Percentiles rank a stretch among this genome's conserved stretches.
phyloP scores from a whole-genome alignment of 1,139 yeast genomes.

The Blastobotrys arbuscula region DNA sequence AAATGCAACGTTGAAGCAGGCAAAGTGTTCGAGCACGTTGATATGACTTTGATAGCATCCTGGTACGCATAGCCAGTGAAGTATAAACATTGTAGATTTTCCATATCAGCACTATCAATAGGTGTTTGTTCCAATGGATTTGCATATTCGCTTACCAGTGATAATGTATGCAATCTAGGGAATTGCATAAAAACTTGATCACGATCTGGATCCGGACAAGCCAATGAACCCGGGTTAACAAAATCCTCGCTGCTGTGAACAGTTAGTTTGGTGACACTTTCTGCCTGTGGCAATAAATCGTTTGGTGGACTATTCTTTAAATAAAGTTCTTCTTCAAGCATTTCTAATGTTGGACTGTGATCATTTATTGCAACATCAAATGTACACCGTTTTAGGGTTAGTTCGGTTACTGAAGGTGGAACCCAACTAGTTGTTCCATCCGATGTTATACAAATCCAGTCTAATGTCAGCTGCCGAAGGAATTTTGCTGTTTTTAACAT shows the following conservation, averaged over 20 bases:
- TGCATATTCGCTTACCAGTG: conserved; percentile 1
- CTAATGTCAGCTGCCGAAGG: conserved; percentile 5
- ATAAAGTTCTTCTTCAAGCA: not conserved
- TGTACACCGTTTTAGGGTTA: conserved; percentile 4
- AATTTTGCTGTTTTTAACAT: conserved; percentile 7
- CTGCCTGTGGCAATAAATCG: conserved; percentile 10
- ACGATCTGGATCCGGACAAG: not conserved
- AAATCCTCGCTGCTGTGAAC: not conserved
- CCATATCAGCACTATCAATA: conserved; percentile 10
- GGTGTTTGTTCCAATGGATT: conserved; percentile 6
- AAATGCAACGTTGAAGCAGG: conserved; percentile 5
- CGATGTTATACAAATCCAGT: conserved; percentile 5
- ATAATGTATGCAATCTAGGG: conserved; percentile 9
- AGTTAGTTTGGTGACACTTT: conserved; percentile 7
- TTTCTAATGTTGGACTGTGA: not conserved
- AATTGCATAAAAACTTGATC: conserved; percentile 12
- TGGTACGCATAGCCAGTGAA: conserved; percentile 8
- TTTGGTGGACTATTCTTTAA: not conserved
- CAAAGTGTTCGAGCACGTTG: not conserved
- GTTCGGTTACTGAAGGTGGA: conserved; percentile 9
- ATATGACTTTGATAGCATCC: conserved; percentile 1
- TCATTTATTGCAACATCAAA: conserved; percentile 7
- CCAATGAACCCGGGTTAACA: not conserved
- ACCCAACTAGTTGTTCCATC: conserved; percentile 11
- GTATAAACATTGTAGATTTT: conserved; percentile 6